phyloP scores from a whole-genome alignment of 495 filamentous ascomycete species.

The Penicillium arizonense region DNA sequence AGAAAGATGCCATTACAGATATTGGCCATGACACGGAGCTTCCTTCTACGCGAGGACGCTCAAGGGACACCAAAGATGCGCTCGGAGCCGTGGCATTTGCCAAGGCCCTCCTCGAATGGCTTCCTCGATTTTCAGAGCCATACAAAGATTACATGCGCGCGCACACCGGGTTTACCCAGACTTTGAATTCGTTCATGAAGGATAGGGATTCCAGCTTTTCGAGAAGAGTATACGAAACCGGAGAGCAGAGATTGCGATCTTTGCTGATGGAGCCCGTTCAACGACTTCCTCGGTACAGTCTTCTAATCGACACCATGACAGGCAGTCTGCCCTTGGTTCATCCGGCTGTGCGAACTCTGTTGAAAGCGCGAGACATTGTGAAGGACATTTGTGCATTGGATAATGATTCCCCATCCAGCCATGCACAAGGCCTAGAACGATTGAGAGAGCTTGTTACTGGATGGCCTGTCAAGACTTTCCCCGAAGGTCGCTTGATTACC shows the following conservation, averaged over 20 bases:
- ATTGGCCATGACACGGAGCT: slow-evolving; percentile 56
- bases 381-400: slow-evolving; percentile 93
- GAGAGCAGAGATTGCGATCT: slow-evolving; percentile 90
- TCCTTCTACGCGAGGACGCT: slow-evolving; percentile 29
- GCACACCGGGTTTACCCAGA: slow-evolving; percentile 78
- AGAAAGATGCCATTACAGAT: slow-evolving; percentile 72
- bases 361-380: slow-evolving; percentile 86
- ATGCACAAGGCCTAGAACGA: slow-evolving; percentile 67
- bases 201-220: slow-evolving; percentile 76
- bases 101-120: slow-evolving; percentile 78
- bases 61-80: slow-evolving; percentile 58
- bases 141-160: slow-evolving; percentile 89
- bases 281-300: slow-evolving; percentile 86
- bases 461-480: slow-evolving; percentile 74
- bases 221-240: slow-evolving; percentile 72
- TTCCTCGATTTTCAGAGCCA: slow-evolving; percentile 82
- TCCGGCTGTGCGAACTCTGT: slow-evolving; percentile 72
- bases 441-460: slow-evolving; percentile 71
- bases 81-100: slow-evolving; percentile 74
- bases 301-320: slow-evolving; percentile 94
- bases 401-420: slow-evolving; percentile 57
- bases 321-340: slow-evolving; percentile 79
- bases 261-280: slow-evolving; percentile 96
- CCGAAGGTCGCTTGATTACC: slow-evolving; percentile 76
- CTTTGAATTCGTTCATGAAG: slow-evolving; percentile 70